A percentile compares a stretch with the other conserved stretches of the same genome.
Evolutionary conservation across 345 rosid genomes (phyloP).

Genomic region (Salix arbutifolia): DNA sequence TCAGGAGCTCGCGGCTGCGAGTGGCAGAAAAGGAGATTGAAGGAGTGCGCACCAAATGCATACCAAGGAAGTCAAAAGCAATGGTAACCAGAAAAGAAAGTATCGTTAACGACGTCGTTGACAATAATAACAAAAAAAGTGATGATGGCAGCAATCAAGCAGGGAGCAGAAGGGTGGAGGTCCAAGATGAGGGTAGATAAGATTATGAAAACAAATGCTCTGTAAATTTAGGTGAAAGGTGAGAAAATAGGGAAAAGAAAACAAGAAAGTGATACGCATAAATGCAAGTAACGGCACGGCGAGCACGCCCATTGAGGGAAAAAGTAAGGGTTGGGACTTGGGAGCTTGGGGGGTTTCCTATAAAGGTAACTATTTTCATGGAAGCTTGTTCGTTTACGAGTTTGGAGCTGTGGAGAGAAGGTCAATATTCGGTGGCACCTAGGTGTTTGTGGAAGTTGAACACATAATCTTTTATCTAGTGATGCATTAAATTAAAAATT

Average conservation of each 20-base stretch:
- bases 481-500: background rate
- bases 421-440: background rate
- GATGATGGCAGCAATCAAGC: background rate
- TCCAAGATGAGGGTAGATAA: background rate
- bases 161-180: slow-evolving; percentile 9
- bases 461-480: background rate
- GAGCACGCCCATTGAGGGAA: background rate
- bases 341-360: background rate
- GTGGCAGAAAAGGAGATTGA: slow-evolving; percentile 33
- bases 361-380: background rate
- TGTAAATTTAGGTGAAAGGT: background rate
- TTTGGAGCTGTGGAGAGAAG: background rate
- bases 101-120: background rate
- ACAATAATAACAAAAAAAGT: background rate
- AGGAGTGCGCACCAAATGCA: slow-evolving; percentile 40
- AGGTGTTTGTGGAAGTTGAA: background rate
- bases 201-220: background rate
- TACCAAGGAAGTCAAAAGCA: slow-evolving; percentile 42
- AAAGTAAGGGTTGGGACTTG: background rate
- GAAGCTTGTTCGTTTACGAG: background rate
- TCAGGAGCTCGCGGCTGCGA: slow-evolving; percentile 44
- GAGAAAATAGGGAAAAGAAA: background rate
- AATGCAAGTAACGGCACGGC: background rate
- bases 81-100: slow-evolving; percentile 31
- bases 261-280: background rate